Base-by-base conservation (phyloP, 441 rosid genomes). In the Mallotus repandus region DNA sequence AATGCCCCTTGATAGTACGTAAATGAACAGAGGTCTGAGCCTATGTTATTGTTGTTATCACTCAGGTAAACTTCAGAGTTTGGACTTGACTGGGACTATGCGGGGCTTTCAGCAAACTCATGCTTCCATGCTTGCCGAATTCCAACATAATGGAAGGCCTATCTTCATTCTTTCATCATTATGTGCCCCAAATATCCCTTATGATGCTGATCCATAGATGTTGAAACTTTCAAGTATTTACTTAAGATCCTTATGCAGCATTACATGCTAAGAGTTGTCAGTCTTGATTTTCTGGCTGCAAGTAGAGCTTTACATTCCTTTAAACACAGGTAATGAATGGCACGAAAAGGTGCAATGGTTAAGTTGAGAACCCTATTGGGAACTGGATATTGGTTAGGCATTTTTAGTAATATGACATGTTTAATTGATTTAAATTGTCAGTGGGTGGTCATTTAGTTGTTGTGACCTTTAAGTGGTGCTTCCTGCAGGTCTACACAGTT, bases 181-280 rank as follows among this genome's bases (percentile, higher is more conserved):
- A 5, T 50, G 11, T 45, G 63, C 72, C 73, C 63, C 71, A 21
- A 63, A 79, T 21, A 75, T 84, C 69, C 92, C 90, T 58, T 89
- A 95, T 60, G 99, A 95, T 64, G 96, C 87, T 71, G 98, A 95
- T 66, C 98, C 98, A n/a, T 91, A 90, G 83, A 78, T 71, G 75
- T 71, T 54, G 22, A 38, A 46, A 13, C 68, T 53, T 56, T 66
- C 5, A 14, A 45, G 3, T 54, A n/a, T 19, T 63, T 63, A 11
- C 55, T 35, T 1, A 56, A 25, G 18, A 52, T 3, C 1, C 32
- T 29, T 29, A 29, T 29, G 32, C 62, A 14, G 32, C 69, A 53
- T 22, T 15, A 46, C 54, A 29, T 43, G 25, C 2, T 59, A 25
- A 2, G 35, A 56, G 63, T 58, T 70, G 35, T 22, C 66, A 45